Evolutionary conservation across 2,329 filamentous ascomycete genomes (phyloP).

Genomic region (Aspergillus ustus): DNA sequence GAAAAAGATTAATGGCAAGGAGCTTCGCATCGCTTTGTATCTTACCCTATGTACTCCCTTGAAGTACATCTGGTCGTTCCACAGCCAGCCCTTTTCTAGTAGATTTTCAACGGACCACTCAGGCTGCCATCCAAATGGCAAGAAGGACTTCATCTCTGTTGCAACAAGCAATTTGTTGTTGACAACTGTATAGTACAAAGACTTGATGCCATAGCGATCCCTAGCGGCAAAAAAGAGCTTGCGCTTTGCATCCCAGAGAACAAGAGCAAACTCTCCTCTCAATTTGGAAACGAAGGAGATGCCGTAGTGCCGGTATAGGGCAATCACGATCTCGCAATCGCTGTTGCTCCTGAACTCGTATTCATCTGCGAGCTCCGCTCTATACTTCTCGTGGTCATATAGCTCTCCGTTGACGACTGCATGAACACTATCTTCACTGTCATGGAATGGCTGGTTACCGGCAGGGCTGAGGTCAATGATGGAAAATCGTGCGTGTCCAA

Average conservation of each 20-base stretch:
- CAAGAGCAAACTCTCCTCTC: slow-evolving; percentile 60
- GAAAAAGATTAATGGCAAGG: not conserved
- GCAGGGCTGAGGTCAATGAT: slow-evolving; percentile 57
- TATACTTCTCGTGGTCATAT: slow-evolving; percentile 58
- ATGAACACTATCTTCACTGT: slow-evolving; percentile 49
- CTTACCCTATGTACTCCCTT: slow-evolving; percentile 51
- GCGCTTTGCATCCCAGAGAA: slow-evolving; percentile 54
- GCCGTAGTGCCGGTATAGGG: slow-evolving; percentile 57
- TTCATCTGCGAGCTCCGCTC: slow-evolving; percentile 40
- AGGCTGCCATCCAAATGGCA: slow-evolving; percentile 56
- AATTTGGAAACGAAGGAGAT: slow-evolving; percentile 52
- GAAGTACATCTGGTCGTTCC: slow-evolving; percentile 56
- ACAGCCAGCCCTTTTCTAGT: slow-evolving; percentile 49
- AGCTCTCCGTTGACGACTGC: slow-evolving; percentile 65
- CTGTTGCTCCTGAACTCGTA: slow-evolving; percentile 54
- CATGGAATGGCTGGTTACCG: slow-evolving; percentile 55
- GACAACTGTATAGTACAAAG: slow-evolving; percentile 56
- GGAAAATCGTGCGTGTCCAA: slow-evolving; percentile 57
- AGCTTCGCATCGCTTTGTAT: not conserved
- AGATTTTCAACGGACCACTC: slow-evolving; percentile 59
- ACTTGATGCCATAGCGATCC: slow-evolving; percentile 64
- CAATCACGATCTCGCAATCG: slow-evolving; percentile 60
- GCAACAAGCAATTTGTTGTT: slow-evolving; percentile 52
- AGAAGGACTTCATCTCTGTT: slow-evolving; percentile 60
- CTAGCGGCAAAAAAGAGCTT: slow-evolving; percentile 53